A percentile compares a stretch with the other conserved stretches of the same genome.
Evolutionary conservation across 2,329 filamentous ascomycete species (phyloP).

Genomic region (Xenoacremonium recifei): DNA sequence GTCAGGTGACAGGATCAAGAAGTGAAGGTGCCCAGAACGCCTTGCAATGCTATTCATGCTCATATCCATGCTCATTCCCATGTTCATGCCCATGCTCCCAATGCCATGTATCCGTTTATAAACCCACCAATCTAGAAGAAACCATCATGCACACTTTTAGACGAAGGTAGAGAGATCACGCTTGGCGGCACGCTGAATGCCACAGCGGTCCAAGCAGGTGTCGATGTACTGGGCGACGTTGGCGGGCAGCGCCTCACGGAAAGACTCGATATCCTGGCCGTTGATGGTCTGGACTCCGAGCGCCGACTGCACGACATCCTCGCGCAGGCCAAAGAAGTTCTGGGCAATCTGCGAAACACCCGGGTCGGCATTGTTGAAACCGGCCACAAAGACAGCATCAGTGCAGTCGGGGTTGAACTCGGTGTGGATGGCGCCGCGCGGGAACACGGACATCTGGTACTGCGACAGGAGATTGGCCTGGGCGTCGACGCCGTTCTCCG

Average conservation of each 20-base stretch:
- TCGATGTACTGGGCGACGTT: constrained; percentile 53
- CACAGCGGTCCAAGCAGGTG: constrained; percentile 48
- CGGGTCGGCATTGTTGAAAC: constrained; percentile 45
- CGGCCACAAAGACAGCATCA: constrained; percentile 46
- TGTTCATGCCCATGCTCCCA: too few species aligned
- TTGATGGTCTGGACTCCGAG: constrained; percentile 35
- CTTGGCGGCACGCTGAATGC: constrained; percentile 36
- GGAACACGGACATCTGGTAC: constrained; percentile 48
- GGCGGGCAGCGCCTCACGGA: constrained; percentile 40
- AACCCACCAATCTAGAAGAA: neutral
- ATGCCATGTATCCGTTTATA: too few species aligned
- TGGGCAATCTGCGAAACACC: constrained; percentile 46
- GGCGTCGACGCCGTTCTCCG: constrained; percentile 40
- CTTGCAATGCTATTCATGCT: too few species aligned
- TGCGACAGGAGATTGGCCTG: constrained; percentile 36
- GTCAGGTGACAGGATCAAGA: too few species aligned
- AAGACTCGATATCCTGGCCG: constrained; percentile 39
- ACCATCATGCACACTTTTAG: too few species aligned
- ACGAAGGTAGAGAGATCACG: constrained; percentile 21
- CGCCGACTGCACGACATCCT: constrained; percentile 36
- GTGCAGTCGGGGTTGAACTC: constrained; percentile 52
- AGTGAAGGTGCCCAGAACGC: too few species aligned
- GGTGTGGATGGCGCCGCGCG: constrained; percentile 47
- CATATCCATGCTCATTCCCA: too few species aligned
- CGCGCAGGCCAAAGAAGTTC: constrained; percentile 42